Conservation (phyloP, 1,139 yeast genomes). For the Candida sanyaensis region DNA sequence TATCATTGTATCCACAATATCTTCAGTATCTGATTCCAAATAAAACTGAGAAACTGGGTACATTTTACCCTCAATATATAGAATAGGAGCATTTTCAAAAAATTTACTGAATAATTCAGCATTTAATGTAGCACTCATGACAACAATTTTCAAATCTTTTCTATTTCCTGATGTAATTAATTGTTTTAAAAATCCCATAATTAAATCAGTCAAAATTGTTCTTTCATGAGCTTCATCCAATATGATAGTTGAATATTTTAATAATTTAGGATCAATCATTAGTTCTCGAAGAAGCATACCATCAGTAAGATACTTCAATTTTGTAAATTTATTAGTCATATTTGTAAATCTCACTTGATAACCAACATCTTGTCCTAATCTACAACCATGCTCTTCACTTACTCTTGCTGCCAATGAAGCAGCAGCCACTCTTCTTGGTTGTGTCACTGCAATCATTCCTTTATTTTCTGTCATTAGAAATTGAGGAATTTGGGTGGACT, state of each 20-base stretch:
- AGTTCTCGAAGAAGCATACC: constrained; percentile 98
- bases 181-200: constrained; percentile 92
- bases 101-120: constrained; percentile 93
- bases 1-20: constrained; percentile 91
- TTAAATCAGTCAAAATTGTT: constrained; percentile 92
- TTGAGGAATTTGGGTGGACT: constrained; percentile 96
- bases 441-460: constrained; percentile 96
- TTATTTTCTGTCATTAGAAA: constrained; percentile 91
- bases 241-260: constrained; percentile 83
- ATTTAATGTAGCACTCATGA: constrained; percentile 98
- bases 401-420: constrained; percentile 97
- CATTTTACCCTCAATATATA: constrained; percentile 98
- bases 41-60: constrained; percentile 96
- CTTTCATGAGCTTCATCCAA: constrained; percentile 99
- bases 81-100: constrained; percentile 86
- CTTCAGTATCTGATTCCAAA: constrained; percentile 95
- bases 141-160: constrained; percentile 85
- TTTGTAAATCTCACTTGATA: constrained; percentile 93
- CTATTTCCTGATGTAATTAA: constrained; percentile 76
- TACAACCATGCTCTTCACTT: constrained; percentile 93
- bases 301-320: constrained; percentile 95
- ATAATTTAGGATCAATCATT: constrained; percentile 88
- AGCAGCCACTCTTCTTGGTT: constrained; percentile 97
- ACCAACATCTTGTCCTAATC: constrained; percentile 90
- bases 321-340: constrained; percentile 81